Base-by-base conservation (phyloP, 768 basidiomycete genomes). In the Mycena leptocephala region DNA sequence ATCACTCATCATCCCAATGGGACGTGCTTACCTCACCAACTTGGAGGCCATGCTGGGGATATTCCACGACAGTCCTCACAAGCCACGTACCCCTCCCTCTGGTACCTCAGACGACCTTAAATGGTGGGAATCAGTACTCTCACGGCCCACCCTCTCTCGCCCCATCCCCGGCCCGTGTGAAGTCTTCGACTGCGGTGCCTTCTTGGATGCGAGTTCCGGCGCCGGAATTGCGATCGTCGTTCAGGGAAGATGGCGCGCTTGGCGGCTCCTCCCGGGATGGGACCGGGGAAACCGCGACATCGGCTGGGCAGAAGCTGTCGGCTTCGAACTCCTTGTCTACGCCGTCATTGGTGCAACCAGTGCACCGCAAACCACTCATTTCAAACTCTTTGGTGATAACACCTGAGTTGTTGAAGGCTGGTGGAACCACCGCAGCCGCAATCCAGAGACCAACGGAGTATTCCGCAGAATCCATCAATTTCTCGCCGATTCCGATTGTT, bases 301-400 rank as follows among this genome's bases (percentile, higher is more conserved):
- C 70, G 81, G 81, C 0, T 91, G 89, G 89, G 89, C 88, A 0
- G 88, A 91, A 77, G 85, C 85, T 0, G 73, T 89, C 13, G 86
- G 87, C 0, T 86, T 91, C 65, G 82, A 89, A 24, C 75, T 90
- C 16, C 86, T 89, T 56, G 70, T 85, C 33, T 51, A 13, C 1
- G 46, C 80, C 14, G 63, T 83, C 51, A 32, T 80, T 66, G 22
- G 20, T 9, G 62, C 79, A 46, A 24, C 69, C 83, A 5, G 81
- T 79, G 20, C 66, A 78, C 7, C 80, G 81, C 18, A 46, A 14
- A 5, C 33, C 0, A 10, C 58, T 14, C 69, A 71, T 70, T 2
- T 55, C 58, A 59, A 51, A n/a, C 33, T 74, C n/a, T 32, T 26
- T 13, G 74, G 82, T 1, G 82, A 85, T 74, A 85, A 89, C 74